These are phyloP conservation scores for Butyriboletus appendiculatus DNA, from an alignment of 1,284 basidiomycete species.

Conservation along the genomic window DNA sequence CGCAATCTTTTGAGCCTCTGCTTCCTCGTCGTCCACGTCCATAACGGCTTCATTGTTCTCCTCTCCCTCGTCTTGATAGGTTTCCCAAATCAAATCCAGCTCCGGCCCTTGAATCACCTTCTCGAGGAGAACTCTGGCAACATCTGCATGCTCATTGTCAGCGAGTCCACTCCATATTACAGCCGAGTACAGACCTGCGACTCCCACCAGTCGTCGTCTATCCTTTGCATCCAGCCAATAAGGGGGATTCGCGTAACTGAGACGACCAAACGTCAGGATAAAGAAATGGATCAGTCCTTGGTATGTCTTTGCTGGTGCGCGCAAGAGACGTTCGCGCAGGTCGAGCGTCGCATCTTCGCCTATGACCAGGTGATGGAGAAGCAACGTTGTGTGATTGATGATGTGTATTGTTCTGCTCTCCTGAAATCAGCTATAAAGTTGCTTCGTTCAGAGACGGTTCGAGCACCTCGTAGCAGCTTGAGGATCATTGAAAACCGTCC, in stretches of 20 bases:
- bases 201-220: slow-evolving; percentile 47
- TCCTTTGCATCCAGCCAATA: slow-evolving; percentile 53
- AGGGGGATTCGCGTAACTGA: slow-evolving; percentile 71
- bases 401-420: slow-evolving; percentile 47
- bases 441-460: background rate
- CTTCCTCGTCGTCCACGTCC: slow-evolving; percentile 45
- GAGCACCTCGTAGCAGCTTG: slow-evolving; percentile 41
- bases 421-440: slow-evolving; percentile 7
- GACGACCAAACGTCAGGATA: slow-evolving; percentile 70
- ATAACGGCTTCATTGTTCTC: slow-evolving; percentile 49
- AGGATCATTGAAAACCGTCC: slow-evolving; percentile 42
- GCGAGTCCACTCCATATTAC: slow-evolving; percentile 4
- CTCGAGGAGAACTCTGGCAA: slow-evolving; percentile 70
- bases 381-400: slow-evolving; percentile 51
- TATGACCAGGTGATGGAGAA: slow-evolving; percentile 64
- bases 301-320: slow-evolving; percentile 52
- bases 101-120: slow-evolving; percentile 76
- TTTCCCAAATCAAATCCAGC: slow-evolving; percentile 67
- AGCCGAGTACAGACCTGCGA: slow-evolving; percentile 49
- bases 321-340: slow-evolving; percentile 56
- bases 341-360: slow-evolving; percentile 45
- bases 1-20: slow-evolving; percentile 32
- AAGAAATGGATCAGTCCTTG: slow-evolving; percentile 77
- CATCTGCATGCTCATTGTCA: slow-evolving; percentile 44
- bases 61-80: slow-evolving; percentile 56